Percentiles rank a stretch among this genome's conserved stretches.
Evolutionary conservation across 78 protist species (phyloP).

Genomic region (Blattamonas nauphoetae): DNA sequence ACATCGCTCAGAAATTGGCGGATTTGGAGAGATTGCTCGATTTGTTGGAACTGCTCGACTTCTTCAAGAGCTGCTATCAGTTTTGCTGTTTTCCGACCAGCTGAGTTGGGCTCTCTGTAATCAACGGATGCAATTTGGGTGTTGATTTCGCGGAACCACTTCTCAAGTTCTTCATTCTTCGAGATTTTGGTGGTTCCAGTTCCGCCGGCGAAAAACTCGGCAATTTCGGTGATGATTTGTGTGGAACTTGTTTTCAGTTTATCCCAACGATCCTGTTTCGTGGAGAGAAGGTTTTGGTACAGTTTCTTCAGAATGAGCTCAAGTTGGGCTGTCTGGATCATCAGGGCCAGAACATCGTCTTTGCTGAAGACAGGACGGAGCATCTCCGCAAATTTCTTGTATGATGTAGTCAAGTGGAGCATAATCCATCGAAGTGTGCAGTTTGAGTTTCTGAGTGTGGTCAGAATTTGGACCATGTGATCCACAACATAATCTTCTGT

Average conservation of each 20-base stretch:
- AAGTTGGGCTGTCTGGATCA: slow-evolving; percentile 73
- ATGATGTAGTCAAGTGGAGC: slow-evolving; percentile 49
- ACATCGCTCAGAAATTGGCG: slow-evolving; percentile 71
- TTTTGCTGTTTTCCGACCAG: slow-evolving; percentile 80
- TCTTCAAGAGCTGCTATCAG: slow-evolving; percentile 74
- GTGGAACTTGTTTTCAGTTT: slow-evolving; percentile 35
- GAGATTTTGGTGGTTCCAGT: slow-evolving; percentile 61
- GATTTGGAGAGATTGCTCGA: slow-evolving; percentile 50
- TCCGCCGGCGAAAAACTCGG: slow-evolving; percentile 73
- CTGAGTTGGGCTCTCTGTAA: slow-evolving; percentile 46
- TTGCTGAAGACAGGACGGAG: background rate
- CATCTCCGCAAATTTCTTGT: slow-evolving; percentile 35
- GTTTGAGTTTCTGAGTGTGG: slow-evolving; percentile 62
- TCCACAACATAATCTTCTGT: slow-evolving; percentile 70
- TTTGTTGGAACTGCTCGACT: slow-evolving; percentile 78
- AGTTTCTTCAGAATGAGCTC: slow-evolving; percentile 60
- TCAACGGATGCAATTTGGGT: slow-evolving; percentile 48
- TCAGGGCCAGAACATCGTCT: slow-evolving; percentile 37
- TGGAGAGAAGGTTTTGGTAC: slow-evolving; percentile 35
- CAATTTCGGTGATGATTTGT: slow-evolving; percentile 52
- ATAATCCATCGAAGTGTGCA: slow-evolving; percentile 78
- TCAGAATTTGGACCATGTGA: slow-evolving; percentile 43
- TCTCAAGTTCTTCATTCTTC: slow-evolving; percentile 63
- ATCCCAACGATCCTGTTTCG: slow-evolving; percentile 61
- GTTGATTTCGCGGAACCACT: slow-evolving; percentile 17